Conservation (phyloP, 169 alveolate species). For the Eimeria maxima region DNA sequence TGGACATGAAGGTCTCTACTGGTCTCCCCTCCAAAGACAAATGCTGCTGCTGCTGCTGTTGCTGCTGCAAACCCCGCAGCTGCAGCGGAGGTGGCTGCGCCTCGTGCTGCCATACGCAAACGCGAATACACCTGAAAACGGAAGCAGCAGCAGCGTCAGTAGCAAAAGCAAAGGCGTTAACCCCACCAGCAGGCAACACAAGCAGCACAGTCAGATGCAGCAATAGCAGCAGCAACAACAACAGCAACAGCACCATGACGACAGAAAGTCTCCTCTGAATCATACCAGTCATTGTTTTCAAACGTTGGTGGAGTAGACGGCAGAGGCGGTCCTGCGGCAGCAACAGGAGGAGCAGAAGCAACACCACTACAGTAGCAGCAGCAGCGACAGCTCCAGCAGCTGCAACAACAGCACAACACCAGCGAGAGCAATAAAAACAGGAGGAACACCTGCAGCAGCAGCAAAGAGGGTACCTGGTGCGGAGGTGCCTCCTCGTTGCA, state of each 20-base stretch:
- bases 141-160: too few species aligned
- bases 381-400: too few species aligned
- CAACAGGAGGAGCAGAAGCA: background rate
- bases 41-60: slow-evolving; percentile 35
- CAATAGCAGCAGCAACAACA: slow-evolving; percentile 10
- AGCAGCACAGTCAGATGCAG: slow-evolving; percentile 11
- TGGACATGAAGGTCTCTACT: slow-evolving; percentile 3
- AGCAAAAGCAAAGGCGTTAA: too few species aligned
- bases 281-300: slow-evolving; percentile 1
- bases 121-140: slow-evolving; percentile 34
- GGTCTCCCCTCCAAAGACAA: slow-evolving; percentile 25
- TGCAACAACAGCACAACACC: too few species aligned
- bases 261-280: background rate
- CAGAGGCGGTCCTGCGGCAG: background rate
- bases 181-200: too few species aligned
- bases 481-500: background rate
- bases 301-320: background rate
- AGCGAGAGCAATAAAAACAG: too few species aligned
- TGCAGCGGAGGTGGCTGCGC: slow-evolving; percentile 64
- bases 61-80: slow-evolving; percentile 36
- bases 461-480: background rate
- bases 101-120: slow-evolving; percentile 18
- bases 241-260: background rate
- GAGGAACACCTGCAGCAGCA: too few species aligned
- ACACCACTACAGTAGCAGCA: too few species aligned